These are phyloP conservation scores for Copromyces sp. DNA, from an alignment of 495 filamentous ascomycete species.

Conservation along the genomic window DNA sequence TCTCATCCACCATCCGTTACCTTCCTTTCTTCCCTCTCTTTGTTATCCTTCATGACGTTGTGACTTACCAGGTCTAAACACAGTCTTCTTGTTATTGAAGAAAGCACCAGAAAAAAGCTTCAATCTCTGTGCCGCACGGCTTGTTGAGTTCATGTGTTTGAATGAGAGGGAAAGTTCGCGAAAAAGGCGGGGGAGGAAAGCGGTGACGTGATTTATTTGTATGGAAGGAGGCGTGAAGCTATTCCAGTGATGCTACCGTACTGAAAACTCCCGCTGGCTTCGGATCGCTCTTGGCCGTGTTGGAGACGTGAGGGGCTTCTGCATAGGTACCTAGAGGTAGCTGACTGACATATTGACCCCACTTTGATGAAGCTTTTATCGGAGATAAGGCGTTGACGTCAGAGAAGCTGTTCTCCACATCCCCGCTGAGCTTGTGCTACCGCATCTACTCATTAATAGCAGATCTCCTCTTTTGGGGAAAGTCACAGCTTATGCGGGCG, in stretches of 20 bases:
- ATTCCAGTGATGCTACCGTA: not conserved
- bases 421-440: not conserved
- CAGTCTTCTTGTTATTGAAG: constrained; percentile 1
- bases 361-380: not conserved
- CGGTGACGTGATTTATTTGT: not conserved
- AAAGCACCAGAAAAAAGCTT: constrained; percentile 5
- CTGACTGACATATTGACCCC: not conserved
- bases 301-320: not conserved
- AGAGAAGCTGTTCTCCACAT: not conserved
- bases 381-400: not conserved
- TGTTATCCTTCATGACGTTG: not conserved
- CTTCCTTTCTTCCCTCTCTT: not conserved
- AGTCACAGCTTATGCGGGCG: no score
- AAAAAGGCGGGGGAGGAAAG: not conserved
- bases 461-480: no score
- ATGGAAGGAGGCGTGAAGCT: not conserved
- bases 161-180: not conserved
- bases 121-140: constrained; percentile 11
- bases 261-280: not conserved
- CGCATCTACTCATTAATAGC: no score
- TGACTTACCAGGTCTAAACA: constrained; percentile 1
- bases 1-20: not conserved
- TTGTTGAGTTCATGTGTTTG: constrained; percentile 10
- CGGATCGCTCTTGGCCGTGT: not conserved
- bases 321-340: not conserved